Evolutionary conservation across 148 eudicot species (phyloP).

Genomic region (Arbutus unedo): DNA sequence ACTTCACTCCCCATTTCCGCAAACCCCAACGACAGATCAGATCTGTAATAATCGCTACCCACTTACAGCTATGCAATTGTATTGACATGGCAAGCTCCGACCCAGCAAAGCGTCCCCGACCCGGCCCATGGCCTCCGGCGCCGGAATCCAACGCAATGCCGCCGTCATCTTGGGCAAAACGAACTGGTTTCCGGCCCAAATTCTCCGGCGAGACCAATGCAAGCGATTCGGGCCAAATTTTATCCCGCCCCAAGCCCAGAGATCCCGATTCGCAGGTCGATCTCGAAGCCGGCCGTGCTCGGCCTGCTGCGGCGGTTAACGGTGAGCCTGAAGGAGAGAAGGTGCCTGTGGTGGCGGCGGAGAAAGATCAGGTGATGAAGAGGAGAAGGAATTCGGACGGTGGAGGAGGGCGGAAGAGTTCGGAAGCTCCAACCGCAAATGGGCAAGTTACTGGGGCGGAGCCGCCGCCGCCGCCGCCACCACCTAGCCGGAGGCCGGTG

Average conservation of each 20-base stretch:
- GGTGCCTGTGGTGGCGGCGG: slow-evolving; percentile 13
- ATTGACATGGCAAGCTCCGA: background rate
- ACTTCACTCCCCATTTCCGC: background rate
- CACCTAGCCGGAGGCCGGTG: slow-evolving; percentile 28
- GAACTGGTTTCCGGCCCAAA: slow-evolving; percentile 40
- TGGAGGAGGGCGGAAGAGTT: slow-evolving; percentile 29
- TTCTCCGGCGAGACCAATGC: slow-evolving; percentile 84
- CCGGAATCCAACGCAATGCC: slow-evolving; percentile 55
- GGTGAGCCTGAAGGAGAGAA: slow-evolving; percentile 27
- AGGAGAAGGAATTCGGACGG: slow-evolving; percentile 47
- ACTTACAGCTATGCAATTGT: background rate
- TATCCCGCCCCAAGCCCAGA: slow-evolving; percentile 29
- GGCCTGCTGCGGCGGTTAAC: slow-evolving; percentile 28
- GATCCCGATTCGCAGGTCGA: slow-evolving; percentile 37
- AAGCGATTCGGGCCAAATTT: slow-evolving; percentile 52
- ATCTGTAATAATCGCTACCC: background rate
- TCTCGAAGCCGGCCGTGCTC: slow-evolving; percentile 58
- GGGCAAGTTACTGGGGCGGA: slow-evolving; percentile 23
- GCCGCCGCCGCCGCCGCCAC: slow-evolving; percentile 11
- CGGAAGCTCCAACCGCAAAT: slow-evolving; percentile 20
- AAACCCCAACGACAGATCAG: background rate
- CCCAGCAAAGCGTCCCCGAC: slow-evolving; percentile 23
- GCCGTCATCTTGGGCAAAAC: slow-evolving; percentile 29
- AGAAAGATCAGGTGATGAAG: slow-evolving; percentile 44
- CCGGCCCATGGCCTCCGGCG: slow-evolving; percentile 71